Evolutionary conservation across 305 asterid species (phyloP).

Genomic region (Fraxinus dipetala): DNA sequence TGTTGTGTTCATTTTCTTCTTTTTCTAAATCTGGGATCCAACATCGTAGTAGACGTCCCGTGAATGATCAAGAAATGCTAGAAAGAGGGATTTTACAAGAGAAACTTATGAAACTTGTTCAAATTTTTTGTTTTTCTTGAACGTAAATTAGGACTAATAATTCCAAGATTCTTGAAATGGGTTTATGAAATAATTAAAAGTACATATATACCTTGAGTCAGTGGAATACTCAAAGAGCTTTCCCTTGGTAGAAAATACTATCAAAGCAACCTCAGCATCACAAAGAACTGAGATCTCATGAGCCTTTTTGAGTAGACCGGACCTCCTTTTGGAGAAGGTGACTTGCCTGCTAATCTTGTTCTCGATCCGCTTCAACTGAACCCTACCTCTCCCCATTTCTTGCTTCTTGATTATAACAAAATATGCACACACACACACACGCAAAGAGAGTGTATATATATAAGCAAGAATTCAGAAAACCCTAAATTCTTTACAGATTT

Average conservation of each 20-base stretch:
- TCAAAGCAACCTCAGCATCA: constrained; percentile 69
- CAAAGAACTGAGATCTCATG: constrained; percentile 74
- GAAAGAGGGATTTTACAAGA: neutral
- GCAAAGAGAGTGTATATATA: neutral
- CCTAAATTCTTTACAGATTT: constrained; percentile 22
- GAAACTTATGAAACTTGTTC: neutral
- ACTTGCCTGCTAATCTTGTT: constrained; percentile 72
- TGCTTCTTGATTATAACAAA: neutral
- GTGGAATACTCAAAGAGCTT: constrained; percentile 60
- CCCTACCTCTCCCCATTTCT: constrained; percentile 69
- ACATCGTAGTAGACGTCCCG: neutral
- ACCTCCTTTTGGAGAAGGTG: constrained; percentile 66
- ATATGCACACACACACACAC: neutral
- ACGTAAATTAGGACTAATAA: neutral
- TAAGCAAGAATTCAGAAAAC: constrained; percentile 15
- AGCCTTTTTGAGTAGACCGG: constrained; percentile 65
- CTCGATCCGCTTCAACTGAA: constrained; percentile 66
- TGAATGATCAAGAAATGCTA: neutral
- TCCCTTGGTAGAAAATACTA: constrained; percentile 61
- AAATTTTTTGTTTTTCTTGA: neutral
- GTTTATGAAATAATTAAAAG: neutral
- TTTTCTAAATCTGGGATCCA: neutral
- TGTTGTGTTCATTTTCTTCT: neutral
- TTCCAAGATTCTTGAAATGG: neutral
- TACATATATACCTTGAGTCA: constrained; percentile 44